Base-by-base conservation (phyloP, 73 alveolate genomes). In the Effrenium voratum region DNA sequence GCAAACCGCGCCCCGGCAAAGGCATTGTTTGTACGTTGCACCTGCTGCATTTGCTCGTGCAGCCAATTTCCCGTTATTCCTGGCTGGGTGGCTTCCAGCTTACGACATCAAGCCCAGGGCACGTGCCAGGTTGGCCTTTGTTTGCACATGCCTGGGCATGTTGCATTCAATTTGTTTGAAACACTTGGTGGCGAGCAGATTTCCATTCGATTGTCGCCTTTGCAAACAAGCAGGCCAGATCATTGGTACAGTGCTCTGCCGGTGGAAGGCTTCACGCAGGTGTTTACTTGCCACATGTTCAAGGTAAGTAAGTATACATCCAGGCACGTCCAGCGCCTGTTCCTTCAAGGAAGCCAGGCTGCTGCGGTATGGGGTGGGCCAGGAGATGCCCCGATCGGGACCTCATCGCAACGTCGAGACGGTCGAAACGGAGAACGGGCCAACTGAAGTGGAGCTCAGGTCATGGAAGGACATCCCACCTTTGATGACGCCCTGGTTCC, bases 391-490 rank as follows among this genome's bases (percentile, higher is more conserved):
- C n/a, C n/a, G n/a, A n/a, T n/a, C n/a, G n/a, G n/a, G n/a, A n/a
- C n/a, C n/a, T n/a, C n/a, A n/a, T n/a, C n/a, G n/a, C n/a, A n/a
- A n/a, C n/a, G n/a, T n/a, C n/a, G n/a, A n/a, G n/a, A n/a, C n/a
- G n/a, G n/a, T n/a, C n/a, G n/a, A n/a, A n/a, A n/a, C n/a, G n/a
- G n/a, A n/a, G n/a, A n/a, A n/a, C n/a, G n/a, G n/a, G n/a, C n/a
- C n/a, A n/a, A n/a, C n/a, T n/a, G n/a, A n/a, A n/a, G n/a, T n/a
- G n/a, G n/a, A n/a, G n/a, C n/a, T n/a, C n/a, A 84, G 93, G 93
- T 90, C 97, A 10, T 90, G 97, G 97, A 90, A 90, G 52, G 97
- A 90, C 36, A 13, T 90, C 8, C 87, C 97, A 16, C 97, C 97
- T 19, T 75, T 90, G 86, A 5, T 90, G 76, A 36, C 68, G 49